A percentile compares a stretch with the other conserved stretches of the same genome.
phyloP scores from a whole-genome alignment of 345 rosid genomes.

The Dipteronia sinensis region DNA sequence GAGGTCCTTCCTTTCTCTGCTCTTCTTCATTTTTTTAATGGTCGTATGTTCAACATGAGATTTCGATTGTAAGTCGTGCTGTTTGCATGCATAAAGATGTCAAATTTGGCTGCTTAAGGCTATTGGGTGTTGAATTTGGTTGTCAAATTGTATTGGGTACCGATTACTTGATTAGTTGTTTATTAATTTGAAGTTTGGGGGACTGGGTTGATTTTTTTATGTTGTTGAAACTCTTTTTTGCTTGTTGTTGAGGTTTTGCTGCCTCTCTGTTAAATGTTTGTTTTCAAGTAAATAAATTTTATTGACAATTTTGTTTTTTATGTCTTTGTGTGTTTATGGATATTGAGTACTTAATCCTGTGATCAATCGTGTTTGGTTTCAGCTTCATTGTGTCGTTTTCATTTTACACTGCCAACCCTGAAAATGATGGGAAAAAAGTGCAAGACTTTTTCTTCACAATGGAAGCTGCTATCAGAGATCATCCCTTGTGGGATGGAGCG shows the following conservation, averaged over 20 bases:
- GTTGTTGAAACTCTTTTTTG: no score
- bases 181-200: neutral
- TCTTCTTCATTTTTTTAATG: neutral
- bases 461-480: slow-evolving; percentile 55
- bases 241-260: neutral
- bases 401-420: slow-evolving; percentile 49
- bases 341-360: neutral
- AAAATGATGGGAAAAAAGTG: slow-evolving; percentile 51
- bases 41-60: neutral
- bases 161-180: neutral
- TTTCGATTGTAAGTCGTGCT: neutral
- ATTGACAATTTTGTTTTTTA: neutral
- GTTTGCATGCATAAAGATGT: neutral
- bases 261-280: neutral
- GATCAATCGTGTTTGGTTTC: slow-evolving; percentile 24
- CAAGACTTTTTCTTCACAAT: slow-evolving; percentile 51
- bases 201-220: neutral
- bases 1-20: slow-evolving; percentile 41
- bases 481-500: slow-evolving; percentile 53
- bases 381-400: slow-evolving; percentile 66
- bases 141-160: neutral
- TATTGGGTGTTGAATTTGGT: neutral
- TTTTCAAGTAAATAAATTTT: neutral
- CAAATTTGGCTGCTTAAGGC: neutral
- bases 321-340: neutral